A percentile compares a stretch with the other conserved stretches of the same genome.
phyloP scores from a whole-genome alignment of 495 filamentous ascomycete species.

The Neurospora sp. region DNA sequence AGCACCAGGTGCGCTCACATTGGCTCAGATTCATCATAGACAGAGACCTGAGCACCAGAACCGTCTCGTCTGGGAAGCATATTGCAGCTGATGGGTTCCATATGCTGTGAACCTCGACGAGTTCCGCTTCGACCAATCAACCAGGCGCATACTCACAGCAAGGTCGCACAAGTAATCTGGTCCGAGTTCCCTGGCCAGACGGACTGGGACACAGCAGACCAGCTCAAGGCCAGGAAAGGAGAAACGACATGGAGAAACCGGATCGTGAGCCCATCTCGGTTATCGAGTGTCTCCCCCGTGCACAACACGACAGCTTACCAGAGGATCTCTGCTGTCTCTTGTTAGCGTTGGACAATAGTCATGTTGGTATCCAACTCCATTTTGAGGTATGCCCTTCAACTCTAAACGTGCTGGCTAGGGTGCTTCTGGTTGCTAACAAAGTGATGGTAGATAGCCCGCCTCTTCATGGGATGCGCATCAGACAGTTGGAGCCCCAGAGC shows the following conservation, averaged over 20 bases:
- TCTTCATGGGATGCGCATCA: background rate
- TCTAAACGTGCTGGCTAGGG: background rate
- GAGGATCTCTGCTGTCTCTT: background rate
- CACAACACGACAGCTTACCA: background rate
- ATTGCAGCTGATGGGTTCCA: constrained; percentile 11
- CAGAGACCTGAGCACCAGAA: constrained; percentile 4
- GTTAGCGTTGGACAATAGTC: background rate
- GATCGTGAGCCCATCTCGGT: background rate
- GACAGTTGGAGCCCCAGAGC: background rate
- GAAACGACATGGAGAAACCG: background rate
- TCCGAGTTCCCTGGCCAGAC: constrained; percentile 7
- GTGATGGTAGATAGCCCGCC: background rate
- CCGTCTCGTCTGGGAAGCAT: constrained; percentile 9
- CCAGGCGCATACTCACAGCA: background rate
- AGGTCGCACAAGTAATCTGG: constrained; percentile 21
- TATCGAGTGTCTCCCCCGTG: background rate
- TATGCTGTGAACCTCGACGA: constrained; percentile 18
- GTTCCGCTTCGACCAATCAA: constrained; percentile 18
- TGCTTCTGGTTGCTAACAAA: background rate
- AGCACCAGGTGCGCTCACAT: background rate
- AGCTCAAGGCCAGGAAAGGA: background rate
- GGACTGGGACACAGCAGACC: background rate
- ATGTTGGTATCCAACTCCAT: background rate
- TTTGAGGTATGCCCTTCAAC: background rate
- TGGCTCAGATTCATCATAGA: background rate